Evolutionary conservation across 352 stramenopile species (phyloP), one percentile per base, ranked within the genome.

Genomic region (Phytophthora tubulina): DNA sequence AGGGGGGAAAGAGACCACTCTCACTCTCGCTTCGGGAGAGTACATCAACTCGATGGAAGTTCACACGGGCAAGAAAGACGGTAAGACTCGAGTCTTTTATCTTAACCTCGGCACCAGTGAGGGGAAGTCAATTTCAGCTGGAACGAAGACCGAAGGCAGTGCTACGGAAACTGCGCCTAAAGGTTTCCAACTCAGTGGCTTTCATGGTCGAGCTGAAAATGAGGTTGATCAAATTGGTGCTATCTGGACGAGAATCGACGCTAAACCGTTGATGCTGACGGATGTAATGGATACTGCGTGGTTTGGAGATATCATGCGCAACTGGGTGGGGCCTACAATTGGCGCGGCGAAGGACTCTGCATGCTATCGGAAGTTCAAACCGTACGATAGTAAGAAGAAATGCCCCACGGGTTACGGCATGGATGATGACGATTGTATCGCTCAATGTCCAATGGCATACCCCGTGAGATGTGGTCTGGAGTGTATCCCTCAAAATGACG

Each of bases 381-480:
- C 62, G 1, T 63, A 42, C 7, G 14, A 63, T 17, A 70, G 62
- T 3, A 49, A 57, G 9, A 50, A 50, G 5, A 44, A 42, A 4
- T 70, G 62, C 60, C 61, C 75, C 4, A 46, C 54, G 4, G 75
- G 62, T 63, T 67, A 79, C 51, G 78, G 72, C 13, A 84, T 86
- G 44, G 80, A 82, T 2, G 52, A 88, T 51, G 72, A 72, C n/a
- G 82, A 81, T 8, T 92, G 84, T 70, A 88, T 82, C 66, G 75
- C 82, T 3, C 72, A 88, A 60, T 92, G 85, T 35, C 83, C 85
- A 0, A 35, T 91, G 13, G 70, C 90, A 48, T 92, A 91, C 63
- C 85, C 85, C 0, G 85, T 92, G 3, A 15, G 14, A 13, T 72
- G 64, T n/a, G 33, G 4, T n/a, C 4, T 42, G 1, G 64, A 72